Evolutionary conservation across 768 basidiomycete genomes (phyloP).

Genomic region (Podaxis sp.): DNA sequence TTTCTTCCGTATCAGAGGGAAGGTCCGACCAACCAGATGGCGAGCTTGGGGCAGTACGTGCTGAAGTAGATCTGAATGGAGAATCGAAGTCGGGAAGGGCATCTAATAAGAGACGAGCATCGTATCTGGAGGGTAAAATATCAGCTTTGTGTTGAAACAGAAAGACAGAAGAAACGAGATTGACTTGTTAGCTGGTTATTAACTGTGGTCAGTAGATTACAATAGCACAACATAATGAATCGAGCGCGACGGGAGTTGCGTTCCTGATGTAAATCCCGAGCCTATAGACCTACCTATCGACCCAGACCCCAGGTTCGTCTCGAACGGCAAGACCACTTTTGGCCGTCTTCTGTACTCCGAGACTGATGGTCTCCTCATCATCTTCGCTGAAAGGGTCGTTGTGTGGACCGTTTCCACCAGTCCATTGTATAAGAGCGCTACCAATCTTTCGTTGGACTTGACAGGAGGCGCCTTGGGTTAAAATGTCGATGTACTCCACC

Average conservation of each 20-base stretch:
- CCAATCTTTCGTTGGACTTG: slow-evolving; percentile 21
- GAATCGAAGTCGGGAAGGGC: slow-evolving; percentile 25
- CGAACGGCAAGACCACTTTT: background rate
- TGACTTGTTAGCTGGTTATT: slow-evolving; percentile 19
- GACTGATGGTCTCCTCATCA: slow-evolving; percentile 19
- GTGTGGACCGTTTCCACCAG: slow-evolving; percentile 9
- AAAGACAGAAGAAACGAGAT: slow-evolving; percentile 19
- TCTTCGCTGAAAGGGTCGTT: slow-evolving; percentile 15
- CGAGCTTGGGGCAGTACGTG: slow-evolving; percentile 37
- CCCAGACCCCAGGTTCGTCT: slow-evolving; percentile 47
- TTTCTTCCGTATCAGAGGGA: slow-evolving; percentile 82
- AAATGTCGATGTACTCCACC: slow-evolving; percentile 14
- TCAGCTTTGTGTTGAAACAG: slow-evolving; percentile 14
- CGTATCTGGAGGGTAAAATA: slow-evolving; percentile 52
- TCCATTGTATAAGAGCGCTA: slow-evolving; percentile 31
- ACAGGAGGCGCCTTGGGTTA: slow-evolving; percentile 8
- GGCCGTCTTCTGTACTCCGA: background rate
- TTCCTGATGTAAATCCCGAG: slow-evolving; percentile 5
- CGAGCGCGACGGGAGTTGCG: background rate
- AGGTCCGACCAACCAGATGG: slow-evolving; percentile 73
- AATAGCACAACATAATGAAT: background rate
- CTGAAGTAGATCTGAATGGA: background rate
- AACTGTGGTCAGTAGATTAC: background rate
- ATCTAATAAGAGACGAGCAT: slow-evolving; percentile 72
- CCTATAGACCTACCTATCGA: slow-evolving; percentile 72